Conservation (phyloP, 257 asterid genomes). For the Capsicum rhomboideum region DNA sequence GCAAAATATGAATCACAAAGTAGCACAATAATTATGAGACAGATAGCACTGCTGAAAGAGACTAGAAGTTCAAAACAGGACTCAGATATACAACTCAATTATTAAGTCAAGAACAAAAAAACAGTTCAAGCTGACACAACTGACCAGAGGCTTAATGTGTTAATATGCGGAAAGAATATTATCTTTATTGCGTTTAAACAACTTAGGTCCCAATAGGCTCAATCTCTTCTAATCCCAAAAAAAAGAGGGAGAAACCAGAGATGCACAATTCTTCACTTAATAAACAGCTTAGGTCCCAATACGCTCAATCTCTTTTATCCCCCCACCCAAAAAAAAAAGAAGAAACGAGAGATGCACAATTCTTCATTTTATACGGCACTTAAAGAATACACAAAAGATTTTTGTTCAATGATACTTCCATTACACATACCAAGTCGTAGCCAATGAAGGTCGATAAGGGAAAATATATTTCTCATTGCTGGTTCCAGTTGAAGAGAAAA, state of each 20-base stretch:
- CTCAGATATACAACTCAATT: not conserved
- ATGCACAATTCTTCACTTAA: not conserved
- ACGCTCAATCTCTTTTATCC: no score
- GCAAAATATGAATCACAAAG: not conserved
- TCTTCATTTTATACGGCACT: not conserved
- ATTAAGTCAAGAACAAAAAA: not conserved
- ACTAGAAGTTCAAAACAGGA: not conserved
- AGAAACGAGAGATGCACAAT: not conserved
- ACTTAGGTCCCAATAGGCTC: not conserved
- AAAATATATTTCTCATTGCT: not conserved
- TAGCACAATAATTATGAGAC: not conserved
- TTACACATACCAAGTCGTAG: not conserved
- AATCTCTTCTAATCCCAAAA: not conserved
- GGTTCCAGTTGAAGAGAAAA: not conserved
- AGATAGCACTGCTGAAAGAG: not conserved
- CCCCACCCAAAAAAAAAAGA: no score
- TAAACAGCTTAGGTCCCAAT: no score
- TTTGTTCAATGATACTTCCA: not conserved
- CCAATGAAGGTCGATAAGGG: not conserved
- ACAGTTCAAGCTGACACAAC: not conserved
- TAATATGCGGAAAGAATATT: not conserved
- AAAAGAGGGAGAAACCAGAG: not conserved
- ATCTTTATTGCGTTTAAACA: no score
- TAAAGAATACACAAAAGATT: not conserved
- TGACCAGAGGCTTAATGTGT: not conserved